A percentile compares a stretch with the other conserved stretches of the same genome.
phyloP scores from a whole-genome alignment of 176 grass and related monocot species.

The Avena atlantica region DNA sequence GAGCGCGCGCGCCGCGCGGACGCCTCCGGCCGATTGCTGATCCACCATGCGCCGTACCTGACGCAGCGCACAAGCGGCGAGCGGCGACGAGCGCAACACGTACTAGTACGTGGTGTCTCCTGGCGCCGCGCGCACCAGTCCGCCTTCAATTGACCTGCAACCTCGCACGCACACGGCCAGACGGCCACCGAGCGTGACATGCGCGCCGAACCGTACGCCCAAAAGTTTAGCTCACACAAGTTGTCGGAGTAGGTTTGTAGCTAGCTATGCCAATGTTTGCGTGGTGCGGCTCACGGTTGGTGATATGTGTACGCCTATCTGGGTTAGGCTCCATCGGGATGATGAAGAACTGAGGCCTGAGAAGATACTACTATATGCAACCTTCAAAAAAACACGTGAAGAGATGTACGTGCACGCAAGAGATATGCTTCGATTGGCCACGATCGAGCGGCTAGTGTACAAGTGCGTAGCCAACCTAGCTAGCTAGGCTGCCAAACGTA shows the following conservation, averaged over 20 bases:
- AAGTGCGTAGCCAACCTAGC: neutral
- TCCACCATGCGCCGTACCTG: neutral
- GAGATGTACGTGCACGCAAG: constrained; percentile 51
- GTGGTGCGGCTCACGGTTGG: neutral
- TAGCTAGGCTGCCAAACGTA: constrained; percentile 16
- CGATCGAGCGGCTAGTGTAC: neutral
- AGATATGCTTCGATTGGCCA: neutral
- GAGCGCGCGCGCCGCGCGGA: neutral
- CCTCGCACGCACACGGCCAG: neutral
- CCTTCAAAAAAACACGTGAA: constrained; percentile 26
- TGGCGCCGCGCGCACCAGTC: neutral
- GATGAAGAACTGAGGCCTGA: constrained; percentile 1
- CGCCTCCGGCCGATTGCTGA: neutral
- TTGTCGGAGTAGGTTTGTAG: neutral
- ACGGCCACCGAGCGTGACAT: constrained; percentile 40
- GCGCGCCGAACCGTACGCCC: constrained; percentile 43
- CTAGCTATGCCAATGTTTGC: neutral
- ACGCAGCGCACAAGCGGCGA: neutral
- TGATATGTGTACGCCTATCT: neutral
- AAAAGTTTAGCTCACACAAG: neutral
- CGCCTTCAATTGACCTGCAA: neutral
- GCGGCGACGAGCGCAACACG: neutral
- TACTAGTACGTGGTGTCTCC: constrained; percentile 23
- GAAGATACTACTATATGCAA: neutral
- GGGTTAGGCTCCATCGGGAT: constrained; percentile 34